Percentiles rank a stretch among this genome's conserved stretches.
Evolutionary conservation across 495 filamentous ascomycete genomes (phyloP).

Genomic region (Trichoderma asperelloides): DNA sequence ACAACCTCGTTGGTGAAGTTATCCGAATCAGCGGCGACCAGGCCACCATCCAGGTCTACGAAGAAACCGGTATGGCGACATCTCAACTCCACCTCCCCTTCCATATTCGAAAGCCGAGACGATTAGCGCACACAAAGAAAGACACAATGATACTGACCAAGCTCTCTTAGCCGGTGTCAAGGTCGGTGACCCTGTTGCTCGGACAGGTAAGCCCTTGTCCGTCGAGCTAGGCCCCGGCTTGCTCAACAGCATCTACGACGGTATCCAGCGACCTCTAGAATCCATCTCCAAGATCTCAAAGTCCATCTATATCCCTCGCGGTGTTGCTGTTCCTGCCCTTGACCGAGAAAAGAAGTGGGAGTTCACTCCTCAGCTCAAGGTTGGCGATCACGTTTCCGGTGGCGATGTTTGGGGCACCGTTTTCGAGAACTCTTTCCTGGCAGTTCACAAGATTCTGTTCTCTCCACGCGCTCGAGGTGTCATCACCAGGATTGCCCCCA

Average conservation of each 20-base stretch:
- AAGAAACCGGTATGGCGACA: constrained; percentile 73
- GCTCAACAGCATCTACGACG: constrained; percentile 99
- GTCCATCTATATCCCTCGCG: constrained; percentile 95
- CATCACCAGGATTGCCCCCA: constrained; percentile 79
- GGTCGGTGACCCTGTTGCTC: constrained; percentile 84
- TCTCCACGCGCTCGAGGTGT: constrained; percentile 84
- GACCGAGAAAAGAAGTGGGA: constrained; percentile 90
- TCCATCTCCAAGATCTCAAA: constrained; percentile 66
- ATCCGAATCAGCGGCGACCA: constrained; percentile 95
- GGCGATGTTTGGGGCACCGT: constrained; percentile 92
- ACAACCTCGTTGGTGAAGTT: constrained; percentile 87
- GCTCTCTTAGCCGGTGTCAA: constrained; percentile 69
- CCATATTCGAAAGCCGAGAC: neutral
- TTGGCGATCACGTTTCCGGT: constrained; percentile 92
- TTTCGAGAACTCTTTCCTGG: constrained; percentile 90
- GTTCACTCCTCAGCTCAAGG: constrained; percentile 82
- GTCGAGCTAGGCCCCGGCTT: constrained; percentile 95
- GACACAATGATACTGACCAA: constrained; percentile 7
- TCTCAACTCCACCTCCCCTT: neutral
- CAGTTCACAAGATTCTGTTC: constrained; percentile 91
- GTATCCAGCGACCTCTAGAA: constrained; percentile 90
- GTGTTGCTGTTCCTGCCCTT: constrained; percentile 80
- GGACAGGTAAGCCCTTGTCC: constrained; percentile 90
- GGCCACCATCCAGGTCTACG: constrained; percentile 96
- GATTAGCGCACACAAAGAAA: neutral